Conservation (phyloP, 768 basidiomycete species). For the Nidularia pulvinata region DNA sequence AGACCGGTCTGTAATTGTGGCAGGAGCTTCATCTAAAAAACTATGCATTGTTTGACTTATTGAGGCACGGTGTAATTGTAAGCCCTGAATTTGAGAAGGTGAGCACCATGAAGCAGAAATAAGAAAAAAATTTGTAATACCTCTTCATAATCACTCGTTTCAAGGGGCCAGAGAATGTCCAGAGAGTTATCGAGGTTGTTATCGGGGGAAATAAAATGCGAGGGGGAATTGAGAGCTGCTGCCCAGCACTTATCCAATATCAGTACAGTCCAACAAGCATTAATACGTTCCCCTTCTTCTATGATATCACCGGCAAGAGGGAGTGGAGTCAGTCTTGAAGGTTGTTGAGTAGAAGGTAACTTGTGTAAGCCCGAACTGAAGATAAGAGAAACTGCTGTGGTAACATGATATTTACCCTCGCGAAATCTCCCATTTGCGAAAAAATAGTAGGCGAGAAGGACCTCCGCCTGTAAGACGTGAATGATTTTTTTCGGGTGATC, state of each 20-base stretch:
- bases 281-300: constrained; percentile 35
- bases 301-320: constrained; percentile 18
- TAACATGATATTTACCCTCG: constrained; percentile 42
- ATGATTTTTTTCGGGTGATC: constrained; percentile 39
- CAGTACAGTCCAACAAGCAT: constrained; percentile 32
- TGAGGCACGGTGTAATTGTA: no score
- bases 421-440: constrained; percentile 46
- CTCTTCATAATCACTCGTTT: constrained; percentile 29
- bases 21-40: constrained; percentile 12
- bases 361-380: constrained; percentile 35
- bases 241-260: constrained; percentile 39
- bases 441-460: constrained; percentile 57
- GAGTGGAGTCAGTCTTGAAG: constrained; percentile 20
- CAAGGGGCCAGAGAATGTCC: constrained; percentile 37
- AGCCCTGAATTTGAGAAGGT: constrained; percentile 2
- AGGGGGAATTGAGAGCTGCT: constrained; percentile 34
- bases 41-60: constrained; percentile 13
- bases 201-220: constrained; percentile 11
- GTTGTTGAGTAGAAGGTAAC: constrained; percentile 23
- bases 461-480: constrained; percentile 50
- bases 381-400: constrained; percentile 29
- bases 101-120: constrained; percentile 10
- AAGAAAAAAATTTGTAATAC: not conserved
- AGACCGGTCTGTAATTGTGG: constrained; percentile 15
- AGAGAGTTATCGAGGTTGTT: constrained; percentile 13